Base-by-base conservation (phyloP, 1,284 basidiomycete genomes). In the Cryptococcus sp. region DNA sequence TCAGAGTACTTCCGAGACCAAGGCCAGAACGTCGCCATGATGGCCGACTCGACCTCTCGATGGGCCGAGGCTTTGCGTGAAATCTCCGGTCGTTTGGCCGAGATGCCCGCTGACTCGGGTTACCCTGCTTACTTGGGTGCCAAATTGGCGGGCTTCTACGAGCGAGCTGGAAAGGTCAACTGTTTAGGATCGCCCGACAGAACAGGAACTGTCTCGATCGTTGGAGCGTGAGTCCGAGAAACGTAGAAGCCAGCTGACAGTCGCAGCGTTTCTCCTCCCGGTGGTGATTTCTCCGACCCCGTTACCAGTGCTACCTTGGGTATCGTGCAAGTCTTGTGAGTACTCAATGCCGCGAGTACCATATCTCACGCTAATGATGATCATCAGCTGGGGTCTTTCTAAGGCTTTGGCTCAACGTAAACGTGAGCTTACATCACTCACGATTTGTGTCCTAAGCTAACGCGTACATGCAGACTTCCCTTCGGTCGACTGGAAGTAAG, bases 1-100 rank as follows among this genome's bases (percentile, higher is more conserved):
- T 95, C 95, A 47, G 95, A 99, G 77, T 99, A 99, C 82, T 99
- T 96, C 89, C 91, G 95, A 81, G 95, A 99, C 80, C 94, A 98
- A 80, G 95, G 96, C 35, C 88, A 86, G 75, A 94, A 99, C 75
- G 95, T 99, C 35, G 88, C 95, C 52, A 99, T 99, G 96, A 99
- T 99, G 94, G 96, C 95, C 50, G 96, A 99, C 80, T 98, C 95
- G 7, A 98, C 96, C 0, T 97, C 93, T 31, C 93, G 96, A 71
- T 99, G 96, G 96, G 96, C 96, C 53, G 96, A 99, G 78, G 96
- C 96, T 38, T 83, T 99, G 52, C 93, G 96, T 84, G 96, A 99
- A 84, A 98, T 99, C 67, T 97, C 93, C 41, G 96, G 96, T 83
- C 93, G 96, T 82, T 81, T 99, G 58, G 96, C 96, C 40, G 96